Evolutionary conservation across 225 moss, liverwort and hornwort species (phyloP).

Genomic region (Asterella californica): DNA sequence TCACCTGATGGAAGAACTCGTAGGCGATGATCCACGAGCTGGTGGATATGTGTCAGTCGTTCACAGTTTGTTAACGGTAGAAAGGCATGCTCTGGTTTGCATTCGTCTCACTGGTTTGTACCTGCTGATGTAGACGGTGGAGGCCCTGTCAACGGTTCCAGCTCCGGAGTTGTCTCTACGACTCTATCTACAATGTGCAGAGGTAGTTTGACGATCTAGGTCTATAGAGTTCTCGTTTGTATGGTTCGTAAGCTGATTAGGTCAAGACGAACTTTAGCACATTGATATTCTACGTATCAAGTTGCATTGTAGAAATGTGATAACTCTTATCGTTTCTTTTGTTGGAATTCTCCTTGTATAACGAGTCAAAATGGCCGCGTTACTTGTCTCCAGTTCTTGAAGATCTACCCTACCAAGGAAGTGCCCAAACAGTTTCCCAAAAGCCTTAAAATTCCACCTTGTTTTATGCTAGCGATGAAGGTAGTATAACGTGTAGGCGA

Average conservation of each 20-base stretch:
- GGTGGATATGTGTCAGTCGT: background rate
- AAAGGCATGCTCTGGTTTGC: background rate
- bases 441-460: background rate
- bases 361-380: background rate
- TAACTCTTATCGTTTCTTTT: background rate
- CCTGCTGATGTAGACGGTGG: constrained; percentile 59
- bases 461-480: too few relatives aligned
- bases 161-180: constrained; percentile 78
- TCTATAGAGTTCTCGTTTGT: background rate
- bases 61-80: background rate
- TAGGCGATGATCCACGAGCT: too few relatives aligned
- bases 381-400: background rate
- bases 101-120: background rate
- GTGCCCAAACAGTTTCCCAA: background rate
- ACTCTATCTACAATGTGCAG: constrained; percentile 84
- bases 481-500: background rate
- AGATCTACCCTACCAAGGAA: background rate
- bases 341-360: background rate
- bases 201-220: constrained; percentile 42
- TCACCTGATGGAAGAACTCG: too few relatives aligned
- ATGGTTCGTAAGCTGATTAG: background rate
- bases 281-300: background rate
- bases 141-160: constrained; percentile 79
- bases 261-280: background rate
- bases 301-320: background rate